phyloP scores from a whole-genome alignment of 192 early-diverging fungal genomes.

The Coemansia guatemalensis region DNA sequence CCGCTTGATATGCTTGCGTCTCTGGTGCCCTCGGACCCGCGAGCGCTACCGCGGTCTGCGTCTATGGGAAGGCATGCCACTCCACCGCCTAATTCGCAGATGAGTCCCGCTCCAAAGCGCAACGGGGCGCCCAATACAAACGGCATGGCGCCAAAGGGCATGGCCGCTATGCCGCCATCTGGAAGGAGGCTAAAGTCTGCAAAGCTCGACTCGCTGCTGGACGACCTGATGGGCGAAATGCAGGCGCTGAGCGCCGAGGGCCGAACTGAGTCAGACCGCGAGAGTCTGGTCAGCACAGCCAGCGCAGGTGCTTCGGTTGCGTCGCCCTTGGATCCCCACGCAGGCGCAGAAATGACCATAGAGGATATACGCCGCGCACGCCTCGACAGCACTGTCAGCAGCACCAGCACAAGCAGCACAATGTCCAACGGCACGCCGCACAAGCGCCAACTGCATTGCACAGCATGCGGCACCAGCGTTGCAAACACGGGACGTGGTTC shows the following conservation, averaged over 20 bases:
- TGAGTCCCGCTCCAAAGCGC: conserved; percentile 17
- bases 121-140: conserved; percentile 13
- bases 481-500: conserved; percentile 12
- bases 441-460: conserved; percentile 24
- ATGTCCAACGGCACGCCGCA: conserved; percentile 29
- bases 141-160: background rate
- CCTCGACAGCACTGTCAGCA: conserved; percentile 49
- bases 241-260: conserved; percentile 45
- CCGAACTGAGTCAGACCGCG: conserved; percentile 49
- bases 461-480: conserved; percentile 31
- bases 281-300: conserved; percentile 43
- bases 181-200: conserved; percentile 33
- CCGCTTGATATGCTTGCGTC: conserved; percentile 40
- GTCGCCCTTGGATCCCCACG: conserved; percentile 20
- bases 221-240: conserved; percentile 53
- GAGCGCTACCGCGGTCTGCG: background rate
- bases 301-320: conserved; percentile 19
- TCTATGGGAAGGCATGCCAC: background rate
- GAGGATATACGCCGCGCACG: conserved; percentile 24
- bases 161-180: background rate
- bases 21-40: conserved; percentile 15
- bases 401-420: conserved; percentile 49
- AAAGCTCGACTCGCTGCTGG: conserved; percentile 50
- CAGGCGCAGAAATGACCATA: conserved; percentile 3
- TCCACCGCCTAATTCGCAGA: conserved; percentile 20